Evolutionary conservation across 75 land plant species (phyloP).

Genomic region (Pinus taeda): DNA sequence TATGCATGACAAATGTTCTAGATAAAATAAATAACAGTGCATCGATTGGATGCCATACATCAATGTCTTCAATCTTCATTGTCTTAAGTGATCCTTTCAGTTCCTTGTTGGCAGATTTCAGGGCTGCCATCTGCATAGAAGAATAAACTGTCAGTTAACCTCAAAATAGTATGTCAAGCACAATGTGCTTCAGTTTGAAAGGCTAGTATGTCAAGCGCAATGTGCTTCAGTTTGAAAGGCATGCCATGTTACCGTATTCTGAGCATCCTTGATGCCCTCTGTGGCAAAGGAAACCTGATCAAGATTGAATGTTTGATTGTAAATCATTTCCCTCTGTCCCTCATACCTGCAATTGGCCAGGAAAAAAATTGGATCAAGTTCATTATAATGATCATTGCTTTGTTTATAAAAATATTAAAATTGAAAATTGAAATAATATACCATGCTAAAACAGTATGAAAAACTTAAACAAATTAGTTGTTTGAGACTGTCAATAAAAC

Average conservation of each 20-base stretch:
- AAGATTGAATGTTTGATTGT: slow-evolving; percentile 92
- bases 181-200: background rate
- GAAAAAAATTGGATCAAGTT: no score
- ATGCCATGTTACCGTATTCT: slow-evolving; percentile 71
- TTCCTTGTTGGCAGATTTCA: slow-evolving; percentile 98
- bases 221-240: background rate
- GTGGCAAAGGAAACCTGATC: slow-evolving; percentile 97
- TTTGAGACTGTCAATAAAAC: background rate
- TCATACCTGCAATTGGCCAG: slow-evolving; percentile 71
- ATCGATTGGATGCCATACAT: slow-evolving; percentile 42
- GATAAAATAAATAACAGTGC: background rate
- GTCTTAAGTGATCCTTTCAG: slow-evolving; percentile 98
- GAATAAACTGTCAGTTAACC: background rate
- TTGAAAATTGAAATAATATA: no score
- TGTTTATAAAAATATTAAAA: no score
- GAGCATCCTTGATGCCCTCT: slow-evolving; percentile 97
- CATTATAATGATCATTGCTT: no score
- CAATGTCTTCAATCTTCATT: slow-evolving; percentile 90
- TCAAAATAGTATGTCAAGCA: background rate
- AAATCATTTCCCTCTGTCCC: slow-evolving; percentile 92
- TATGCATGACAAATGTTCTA: background rate
- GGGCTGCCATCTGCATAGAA: slow-evolving; percentile 75
- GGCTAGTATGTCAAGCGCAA: background rate
- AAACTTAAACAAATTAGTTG: no score
- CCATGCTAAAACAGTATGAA: no score